Evolutionary conservation across 2,329 filamentous ascomycete species (phyloP).

Genomic region (Cryoendolithus antarcticus): DNA sequence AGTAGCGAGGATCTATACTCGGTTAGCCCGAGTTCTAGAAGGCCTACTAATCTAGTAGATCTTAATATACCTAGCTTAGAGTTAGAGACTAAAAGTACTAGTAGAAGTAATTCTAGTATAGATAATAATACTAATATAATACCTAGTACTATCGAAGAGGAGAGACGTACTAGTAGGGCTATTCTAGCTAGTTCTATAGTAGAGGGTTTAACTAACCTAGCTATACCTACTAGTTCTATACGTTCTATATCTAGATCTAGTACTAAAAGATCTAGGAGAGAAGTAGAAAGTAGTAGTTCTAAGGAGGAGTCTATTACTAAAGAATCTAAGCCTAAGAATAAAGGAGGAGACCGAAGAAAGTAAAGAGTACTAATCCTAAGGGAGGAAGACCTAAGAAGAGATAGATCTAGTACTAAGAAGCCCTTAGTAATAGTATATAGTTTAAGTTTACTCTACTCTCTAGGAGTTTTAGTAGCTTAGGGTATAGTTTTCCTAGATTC

Average conservation of each 20-base stretch:
- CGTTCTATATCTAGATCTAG: conserved; percentile 1
- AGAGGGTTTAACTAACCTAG: no score
- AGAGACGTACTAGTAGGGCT: no score
- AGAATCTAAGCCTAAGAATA: not conserved
- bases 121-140: not conserved
- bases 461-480: not conserved
- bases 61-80: not conserved
- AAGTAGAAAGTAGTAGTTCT: not conserved
- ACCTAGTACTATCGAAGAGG: no score
- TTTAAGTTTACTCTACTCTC: not conserved
- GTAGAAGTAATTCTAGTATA: no score
- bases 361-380: no score
- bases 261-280: no score
- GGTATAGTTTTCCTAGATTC: no score
- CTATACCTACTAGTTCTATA: no score
- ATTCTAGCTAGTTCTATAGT: no score
- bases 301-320: not conserved
- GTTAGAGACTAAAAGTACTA: not conserved
- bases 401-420: not conserved
- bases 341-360: not conserved
- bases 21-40: no score
- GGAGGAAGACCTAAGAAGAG: not conserved
- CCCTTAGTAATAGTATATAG: not conserved
- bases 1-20: no score
- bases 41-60: not conserved